These are phyloP conservation scores for Lupinus albus DNA, from an alignment of 306 rosid species.

Conservation along the genomic window DNA sequence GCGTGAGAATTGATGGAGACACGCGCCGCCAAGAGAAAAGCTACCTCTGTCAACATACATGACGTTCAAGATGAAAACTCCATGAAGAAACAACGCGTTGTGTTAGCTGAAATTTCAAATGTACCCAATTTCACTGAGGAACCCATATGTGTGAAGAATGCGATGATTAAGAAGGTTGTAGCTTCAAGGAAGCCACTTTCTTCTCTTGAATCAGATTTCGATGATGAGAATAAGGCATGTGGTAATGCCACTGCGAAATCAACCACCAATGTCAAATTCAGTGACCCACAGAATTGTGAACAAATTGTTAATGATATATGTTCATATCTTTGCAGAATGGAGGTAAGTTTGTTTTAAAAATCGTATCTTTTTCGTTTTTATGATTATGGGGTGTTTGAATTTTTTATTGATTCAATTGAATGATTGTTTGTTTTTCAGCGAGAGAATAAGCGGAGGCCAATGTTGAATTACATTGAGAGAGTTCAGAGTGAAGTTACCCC, in stretches of 20 bases:
- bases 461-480: slow-evolving; percentile 55
- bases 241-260: neutral
- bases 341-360: slow-evolving; percentile 48
- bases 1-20: slow-evolving; percentile 43
- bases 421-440: slow-evolving; percentile 31
- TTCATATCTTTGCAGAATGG: slow-evolving; percentile 57
- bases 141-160: slow-evolving; percentile 1
- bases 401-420: neutral
- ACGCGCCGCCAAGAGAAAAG: slow-evolving; percentile 60
- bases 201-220: neutral
- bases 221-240: neutral
- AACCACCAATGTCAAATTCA: slow-evolving; percentile 12
- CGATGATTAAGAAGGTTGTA: slow-evolving; percentile 32
- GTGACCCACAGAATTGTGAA: slow-evolving; percentile 47
- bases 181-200: neutral
- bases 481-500: slow-evolving; percentile 65
- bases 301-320: slow-evolving; percentile 56
- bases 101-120: slow-evolving; percentile 61
- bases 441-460: slow-evolving; percentile 64
- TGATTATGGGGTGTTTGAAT: neutral
- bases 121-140: slow-evolving; percentile 33
- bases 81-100: slow-evolving; percentile 52
- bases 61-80: slow-evolving; percentile 31
- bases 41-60: slow-evolving; percentile 15
- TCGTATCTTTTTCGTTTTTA: no score